Conservation (phyloP, 768 basidiomycete genomes). For the Termitomyces heimii region DNA sequence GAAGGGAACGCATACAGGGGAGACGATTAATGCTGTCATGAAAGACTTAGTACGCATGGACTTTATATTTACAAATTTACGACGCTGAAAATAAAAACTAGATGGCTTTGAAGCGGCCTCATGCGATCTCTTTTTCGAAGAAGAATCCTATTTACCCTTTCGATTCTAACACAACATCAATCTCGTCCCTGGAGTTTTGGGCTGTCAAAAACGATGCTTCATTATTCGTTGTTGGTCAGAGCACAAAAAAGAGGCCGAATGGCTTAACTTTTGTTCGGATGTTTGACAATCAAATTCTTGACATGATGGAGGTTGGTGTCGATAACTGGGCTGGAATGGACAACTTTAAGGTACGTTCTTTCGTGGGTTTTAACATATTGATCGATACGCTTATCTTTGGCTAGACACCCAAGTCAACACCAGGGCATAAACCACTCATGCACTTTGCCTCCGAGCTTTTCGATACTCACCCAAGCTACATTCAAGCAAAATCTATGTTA, state of each 20-base stretch:
- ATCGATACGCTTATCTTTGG: background rate
- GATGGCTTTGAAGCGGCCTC: conserved; percentile 92
- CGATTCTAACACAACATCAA: conserved; percentile 53
- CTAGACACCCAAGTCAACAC: conserved; percentile 83
- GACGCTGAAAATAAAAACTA: conserved; percentile 23
- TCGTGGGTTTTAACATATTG: background rate
- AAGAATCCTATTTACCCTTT: conserved; percentile 92
- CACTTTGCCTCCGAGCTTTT: conserved; percentile 96
- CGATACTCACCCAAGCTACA: conserved; percentile 88
- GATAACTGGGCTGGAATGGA: conserved; percentile 75
- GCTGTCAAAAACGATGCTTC: conserved; percentile 89
- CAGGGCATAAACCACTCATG: conserved; percentile 87
- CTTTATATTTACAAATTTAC: background rate
- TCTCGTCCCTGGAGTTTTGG: conserved; percentile 85
- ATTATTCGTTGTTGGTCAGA: conserved; percentile 85
- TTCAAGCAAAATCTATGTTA: conserved; percentile 88
- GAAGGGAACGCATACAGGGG: conserved; percentile 80
- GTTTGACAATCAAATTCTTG: conserved; percentile 81
- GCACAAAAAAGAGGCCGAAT: conserved; percentile 91
- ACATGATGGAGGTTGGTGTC: conserved; percentile 94
- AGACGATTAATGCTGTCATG: conserved; percentile 75
- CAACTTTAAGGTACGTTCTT: conserved; percentile 68
- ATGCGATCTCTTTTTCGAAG: conserved; percentile 90
- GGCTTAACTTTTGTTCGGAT: conserved; percentile 81
- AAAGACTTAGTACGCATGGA: conserved; percentile 64